Conservation (phyloP, 352 stramenopile genomes). For the Thalassiosira livingstoniorum region DNA sequence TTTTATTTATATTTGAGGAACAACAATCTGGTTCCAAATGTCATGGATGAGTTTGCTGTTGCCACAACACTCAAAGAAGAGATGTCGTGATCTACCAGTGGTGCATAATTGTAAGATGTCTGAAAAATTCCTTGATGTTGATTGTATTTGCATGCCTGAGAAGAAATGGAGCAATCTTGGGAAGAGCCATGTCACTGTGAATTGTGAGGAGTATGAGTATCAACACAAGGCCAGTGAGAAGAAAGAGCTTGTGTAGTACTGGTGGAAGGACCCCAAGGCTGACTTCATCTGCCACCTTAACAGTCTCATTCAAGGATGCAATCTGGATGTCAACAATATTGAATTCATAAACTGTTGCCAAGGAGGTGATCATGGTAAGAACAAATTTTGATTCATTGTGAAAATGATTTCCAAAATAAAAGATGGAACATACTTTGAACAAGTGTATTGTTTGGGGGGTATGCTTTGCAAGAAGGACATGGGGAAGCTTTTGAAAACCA, state of each 20-base stretch:
- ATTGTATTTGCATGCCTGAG: background rate
- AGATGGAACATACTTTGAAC: too few species aligned
- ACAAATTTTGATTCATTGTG: too few species aligned
- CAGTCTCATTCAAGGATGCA: too few species aligned
- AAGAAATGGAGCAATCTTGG: background rate
- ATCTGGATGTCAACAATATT: too few species aligned
- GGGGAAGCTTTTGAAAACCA: too few species aligned
- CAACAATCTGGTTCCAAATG: constrained; percentile 8
- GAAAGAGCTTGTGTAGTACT: constrained; percentile 2
- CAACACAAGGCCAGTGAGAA: background rate
- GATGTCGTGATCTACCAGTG: background rate
- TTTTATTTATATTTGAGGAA: too few species aligned
- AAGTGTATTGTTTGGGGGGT: too few species aligned
- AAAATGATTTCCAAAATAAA: too few species aligned
- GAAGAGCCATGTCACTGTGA: background rate
- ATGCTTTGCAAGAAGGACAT: too few species aligned
- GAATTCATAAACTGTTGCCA: too few species aligned
- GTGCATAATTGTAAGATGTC: background rate
- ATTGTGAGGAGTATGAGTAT: background rate
- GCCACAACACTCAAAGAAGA: background rate
- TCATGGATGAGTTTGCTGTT: constrained; percentile 13
- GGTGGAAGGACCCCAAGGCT: background rate
- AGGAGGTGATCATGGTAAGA: too few species aligned
- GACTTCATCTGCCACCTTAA: background rate
- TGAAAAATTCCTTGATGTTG: constrained; percentile 6